A percentile compares a stretch with the other conserved stretches of the same genome.
These are phyloP conservation scores for Dryadomyces quercus-mongolicae DNA, from an alignment of 2,329 filamentous ascomycete genomes.

Conservation along the genomic window DNA sequence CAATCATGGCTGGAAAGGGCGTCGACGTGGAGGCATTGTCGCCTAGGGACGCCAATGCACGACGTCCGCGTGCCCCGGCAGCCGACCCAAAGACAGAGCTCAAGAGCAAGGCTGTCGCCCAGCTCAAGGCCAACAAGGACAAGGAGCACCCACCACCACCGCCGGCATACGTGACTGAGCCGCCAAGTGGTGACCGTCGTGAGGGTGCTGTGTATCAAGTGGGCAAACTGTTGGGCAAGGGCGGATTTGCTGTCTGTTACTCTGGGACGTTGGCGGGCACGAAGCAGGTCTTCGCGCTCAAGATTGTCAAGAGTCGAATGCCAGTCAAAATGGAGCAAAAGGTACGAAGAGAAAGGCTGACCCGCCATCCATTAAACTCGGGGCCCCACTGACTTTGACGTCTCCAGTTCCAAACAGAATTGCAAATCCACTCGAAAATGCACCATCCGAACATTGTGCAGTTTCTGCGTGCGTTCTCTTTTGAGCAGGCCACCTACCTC, in stretches of 20 bases:
- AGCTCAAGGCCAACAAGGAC: conserved; percentile 45
- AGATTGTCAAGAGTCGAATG: conserved; percentile 78
- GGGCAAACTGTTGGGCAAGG: conserved; percentile 64
- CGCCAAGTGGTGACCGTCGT: conserved; percentile 54
- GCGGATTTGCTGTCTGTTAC: conserved; percentile 74
- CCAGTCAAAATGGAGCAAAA: conserved; percentile 75
- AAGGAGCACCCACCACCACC: conserved; percentile 56
- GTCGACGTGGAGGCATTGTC: conserved; percentile 52
- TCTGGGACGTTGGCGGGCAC: conserved; percentile 55
- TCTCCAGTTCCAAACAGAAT: conserved; percentile 59
- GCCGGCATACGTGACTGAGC: conserved; percentile 46
- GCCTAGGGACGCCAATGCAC: conserved; percentile 51
- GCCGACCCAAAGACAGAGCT: conserved; percentile 43
- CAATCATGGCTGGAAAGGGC: conserved; percentile 31
- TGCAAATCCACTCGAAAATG: conserved; percentile 98
- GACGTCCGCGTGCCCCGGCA: conserved; percentile 29
- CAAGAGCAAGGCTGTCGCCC: conserved; percentile 39
- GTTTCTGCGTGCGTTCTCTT: conserved; percentile 89
- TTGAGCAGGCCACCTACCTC: conserved; percentile 80
- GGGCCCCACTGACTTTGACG: too few relatives aligned
- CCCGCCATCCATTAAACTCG: too few relatives aligned
- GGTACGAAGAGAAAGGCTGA: conserved; percentile 29
- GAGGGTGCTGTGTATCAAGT: conserved; percentile 63
- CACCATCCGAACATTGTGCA: conserved; percentile 90
- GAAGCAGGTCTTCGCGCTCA: conserved; percentile 60